Conservation (phyloP, 352 stramenopile species). For the Phytophthora pistaciae region DNA sequence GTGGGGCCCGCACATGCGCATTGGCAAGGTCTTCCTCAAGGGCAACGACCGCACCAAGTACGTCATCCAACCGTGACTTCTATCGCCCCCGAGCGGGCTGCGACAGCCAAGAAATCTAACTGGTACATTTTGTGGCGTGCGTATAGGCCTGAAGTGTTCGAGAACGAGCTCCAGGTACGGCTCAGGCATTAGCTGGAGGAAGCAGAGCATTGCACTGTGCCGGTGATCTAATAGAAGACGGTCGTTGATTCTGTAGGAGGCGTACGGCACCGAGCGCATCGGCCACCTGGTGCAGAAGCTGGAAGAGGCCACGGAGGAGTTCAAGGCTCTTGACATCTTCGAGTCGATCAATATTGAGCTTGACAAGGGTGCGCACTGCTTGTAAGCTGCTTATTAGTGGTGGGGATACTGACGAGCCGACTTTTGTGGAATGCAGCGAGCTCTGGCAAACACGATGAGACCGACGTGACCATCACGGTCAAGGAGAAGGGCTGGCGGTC, state of each 20-base stretch:
- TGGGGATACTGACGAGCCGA: conserved; percentile 8
- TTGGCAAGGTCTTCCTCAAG: conserved; percentile 89
- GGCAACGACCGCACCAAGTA: conserved; percentile 90
- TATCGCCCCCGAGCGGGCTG: background rate
- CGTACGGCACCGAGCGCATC: conserved; percentile 74
- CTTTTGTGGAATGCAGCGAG: conserved; percentile 50
- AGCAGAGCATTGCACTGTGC: background rate
- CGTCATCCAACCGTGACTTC: conserved; percentile 3
- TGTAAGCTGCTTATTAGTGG: background rate
- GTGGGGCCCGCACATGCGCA: conserved; percentile 83
- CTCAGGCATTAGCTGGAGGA: background rate
- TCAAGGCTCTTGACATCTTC: conserved; percentile 87
- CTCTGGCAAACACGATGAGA: conserved; percentile 76
- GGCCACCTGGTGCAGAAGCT: conserved; percentile 68
- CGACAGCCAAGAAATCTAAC: conserved; percentile 12
- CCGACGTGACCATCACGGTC: conserved; percentile 89
- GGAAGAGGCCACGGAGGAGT: conserved; percentile 68
- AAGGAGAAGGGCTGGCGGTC: conserved; percentile 90
- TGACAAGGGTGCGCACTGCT: conserved; percentile 58
- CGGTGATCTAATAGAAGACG: conserved; percentile 5
- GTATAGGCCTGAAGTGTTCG: conserved; percentile 82
- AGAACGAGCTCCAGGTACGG: conserved; percentile 84
- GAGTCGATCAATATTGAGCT: conserved; percentile 85
- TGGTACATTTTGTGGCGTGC: conserved; percentile 3
- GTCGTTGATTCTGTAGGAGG: conserved; percentile 41